Evolutionary conservation across 495 filamentous ascomycete species (phyloP), one percentile per base, ranked within the genome.

Genomic region (Penicillium steckii): DNA sequence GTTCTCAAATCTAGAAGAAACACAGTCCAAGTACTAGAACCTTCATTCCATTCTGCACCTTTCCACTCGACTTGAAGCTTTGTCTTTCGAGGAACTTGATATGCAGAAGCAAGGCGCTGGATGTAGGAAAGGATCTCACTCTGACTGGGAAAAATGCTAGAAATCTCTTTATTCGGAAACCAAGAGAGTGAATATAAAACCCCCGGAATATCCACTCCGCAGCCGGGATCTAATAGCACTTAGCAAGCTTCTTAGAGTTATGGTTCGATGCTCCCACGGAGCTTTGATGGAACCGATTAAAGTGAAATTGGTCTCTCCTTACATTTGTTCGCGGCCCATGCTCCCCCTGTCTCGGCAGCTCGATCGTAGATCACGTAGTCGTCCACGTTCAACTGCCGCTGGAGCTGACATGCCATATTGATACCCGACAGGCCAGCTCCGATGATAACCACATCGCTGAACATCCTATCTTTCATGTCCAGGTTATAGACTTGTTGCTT

Each of bases 321-420:
- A 66, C 60, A 66, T 44, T 48, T 58, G 48, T 68, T 68, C 21
- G 53, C 57, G 25, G 44, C 56, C 66, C 66, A 69, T 8, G 63
- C 59, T 21, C 66, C 66, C 26, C 66, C 66, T 4, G 64, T 21
- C 22, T 49, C 53, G 2, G 37, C 23, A 43, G 52, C 46, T 22
- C 65, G 59, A 30, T 68, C 65, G 25, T 65, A 68, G 25, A 68
- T 63, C 13, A 55, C 49, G 46, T 50, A 68, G 40, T 63, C 44
- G n/a, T 37, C 21, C 3, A 65, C 37, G 19, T 59, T 59, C 19
- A 57, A 59, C 40, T 55, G 50, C 12, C 52, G 24, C 33, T 47
- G 52, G 12, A 68, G 55, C 22, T 61, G 53, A 25, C 62, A 66
- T 35, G 57, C 66, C 50, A 62, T 64, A 37, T 57, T 53, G 12